phyloP scores from a whole-genome alignment of 176 grass and related monocot species.

The Elymus sibiricus region DNA sequence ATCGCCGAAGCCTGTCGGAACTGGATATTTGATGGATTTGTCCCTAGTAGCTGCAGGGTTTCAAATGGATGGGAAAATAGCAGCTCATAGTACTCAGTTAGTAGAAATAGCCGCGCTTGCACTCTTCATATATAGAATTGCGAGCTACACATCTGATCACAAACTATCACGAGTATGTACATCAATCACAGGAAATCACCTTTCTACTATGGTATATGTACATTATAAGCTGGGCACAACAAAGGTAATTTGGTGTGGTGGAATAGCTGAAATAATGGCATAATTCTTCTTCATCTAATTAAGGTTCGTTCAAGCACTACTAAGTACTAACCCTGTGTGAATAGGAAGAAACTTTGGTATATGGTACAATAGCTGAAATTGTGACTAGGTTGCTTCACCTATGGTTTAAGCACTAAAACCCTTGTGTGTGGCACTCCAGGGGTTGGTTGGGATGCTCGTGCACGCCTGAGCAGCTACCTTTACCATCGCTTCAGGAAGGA shows the following conservation, averaged over 20 bases:
- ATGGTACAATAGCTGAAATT: background rate
- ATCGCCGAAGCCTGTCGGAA: too few species aligned
- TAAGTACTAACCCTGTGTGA: background rate
- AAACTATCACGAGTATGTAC: constrained; percentile 18
- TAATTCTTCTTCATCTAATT: constrained; percentile 8
- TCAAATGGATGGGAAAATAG: background rate
- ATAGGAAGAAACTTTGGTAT: background rate
- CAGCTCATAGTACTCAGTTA: background rate
- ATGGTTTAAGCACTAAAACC: constrained; percentile 68
- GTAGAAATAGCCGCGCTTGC: background rate
- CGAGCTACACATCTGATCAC: background rate
- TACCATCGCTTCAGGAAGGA: constrained; percentile 44
- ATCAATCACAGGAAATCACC: background rate
- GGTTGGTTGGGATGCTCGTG: constrained; percentile 53
- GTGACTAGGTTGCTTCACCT: background rate
- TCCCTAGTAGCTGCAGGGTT: background rate
- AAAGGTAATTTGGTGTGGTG: background rate
- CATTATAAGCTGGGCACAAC: background rate
- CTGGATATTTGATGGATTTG: too few species aligned
- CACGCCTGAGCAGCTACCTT: constrained; percentile 68
- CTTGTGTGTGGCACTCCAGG: constrained; percentile 70
- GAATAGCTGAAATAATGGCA: background rate
- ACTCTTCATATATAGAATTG: background rate
- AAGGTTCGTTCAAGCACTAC: constrained; percentile 20
- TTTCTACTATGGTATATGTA: constrained; percentile 35